Conservation (phyloP, 1,139 yeast genomes). For the Sugiyamaella pinicola region DNA sequence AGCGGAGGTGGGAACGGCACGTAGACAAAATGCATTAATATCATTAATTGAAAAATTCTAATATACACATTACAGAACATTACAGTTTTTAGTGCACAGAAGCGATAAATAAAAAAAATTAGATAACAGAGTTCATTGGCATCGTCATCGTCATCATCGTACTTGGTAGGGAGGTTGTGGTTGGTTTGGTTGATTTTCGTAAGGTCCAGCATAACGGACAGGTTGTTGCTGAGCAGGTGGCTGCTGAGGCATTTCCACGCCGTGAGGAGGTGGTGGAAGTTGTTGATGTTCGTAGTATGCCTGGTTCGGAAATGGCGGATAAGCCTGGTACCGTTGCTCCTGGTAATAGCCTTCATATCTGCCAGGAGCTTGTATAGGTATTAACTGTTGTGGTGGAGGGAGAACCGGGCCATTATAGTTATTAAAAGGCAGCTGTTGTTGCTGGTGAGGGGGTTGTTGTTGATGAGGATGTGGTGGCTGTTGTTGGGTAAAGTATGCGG, state of each 20-base stretch:
- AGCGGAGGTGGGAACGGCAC: too few relatives aligned
- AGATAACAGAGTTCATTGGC: not conserved
- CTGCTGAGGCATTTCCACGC: conserved; percentile 11
- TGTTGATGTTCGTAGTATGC: conserved; percentile 14
- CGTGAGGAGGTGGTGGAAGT: conserved; percentile 13
- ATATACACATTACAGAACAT: conserved; percentile 18
- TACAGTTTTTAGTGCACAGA: conserved; percentile 12
- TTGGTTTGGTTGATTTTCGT: conserved; percentile 8
- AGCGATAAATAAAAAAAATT: conserved; percentile 12
- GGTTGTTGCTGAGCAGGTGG: conserved; percentile 14
- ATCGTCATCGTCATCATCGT: conserved; percentile 1
- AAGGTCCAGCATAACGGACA: conserved; percentile 9
- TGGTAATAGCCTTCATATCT: conserved; percentile 21
- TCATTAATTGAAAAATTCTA: conserved; percentile 11
- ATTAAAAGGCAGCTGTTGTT: conserved; percentile 13
- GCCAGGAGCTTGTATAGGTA: conserved; percentile 35
- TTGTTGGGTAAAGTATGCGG: conserved; percentile 16
- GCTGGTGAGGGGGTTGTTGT: conserved; percentile 2
- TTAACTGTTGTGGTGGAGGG: conserved; percentile 25
- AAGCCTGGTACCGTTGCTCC: conserved; percentile 12
- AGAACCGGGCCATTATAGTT: conserved; percentile 17
- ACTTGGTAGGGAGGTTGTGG: conserved; percentile 16
- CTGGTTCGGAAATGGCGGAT: conserved; percentile 7
- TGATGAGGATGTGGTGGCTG: conserved; percentile 8
- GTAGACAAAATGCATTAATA: not conserved